Percentiles rank a stretch among this genome's conserved stretches.
Conservation (phyloP, 345 rosid species). For the Gynandropsis gynandra region DNA sequence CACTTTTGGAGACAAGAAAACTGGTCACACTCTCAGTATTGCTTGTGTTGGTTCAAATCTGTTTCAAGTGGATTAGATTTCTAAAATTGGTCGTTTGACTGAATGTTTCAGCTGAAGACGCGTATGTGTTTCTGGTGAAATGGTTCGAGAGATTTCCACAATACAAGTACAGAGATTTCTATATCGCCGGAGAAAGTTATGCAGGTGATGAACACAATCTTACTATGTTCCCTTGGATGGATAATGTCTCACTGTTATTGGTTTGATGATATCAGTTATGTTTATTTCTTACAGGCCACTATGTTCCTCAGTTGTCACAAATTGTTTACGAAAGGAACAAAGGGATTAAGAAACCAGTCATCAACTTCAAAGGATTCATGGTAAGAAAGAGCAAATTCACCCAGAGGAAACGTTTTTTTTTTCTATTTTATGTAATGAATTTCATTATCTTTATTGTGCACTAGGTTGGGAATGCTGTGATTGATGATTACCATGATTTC, state of each 20-base stretch:
- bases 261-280: no score
- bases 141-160: constrained; percentile 97
- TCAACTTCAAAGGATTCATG: constrained; percentile 87
- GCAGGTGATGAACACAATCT: constrained; percentile 63
- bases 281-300: constrained; percentile 58
- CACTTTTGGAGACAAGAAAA: constrained; percentile 75
- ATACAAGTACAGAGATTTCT: constrained; percentile 86
- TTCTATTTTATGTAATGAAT: neutral
- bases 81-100: neutral
- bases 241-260: neutral
- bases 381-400: no score
- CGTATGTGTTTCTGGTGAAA: constrained; percentile 59
- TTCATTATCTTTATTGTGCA: constrained; percentile 1
- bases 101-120: constrained; percentile 71
- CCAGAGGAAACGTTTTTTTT: no score
- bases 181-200: constrained; percentile 93
- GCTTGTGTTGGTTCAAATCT: neutral
- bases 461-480: constrained; percentile 95
- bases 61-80: neutral
- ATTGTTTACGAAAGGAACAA: constrained; percentile 62
- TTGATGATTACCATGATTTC: constrained; percentile 76
- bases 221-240: no score
- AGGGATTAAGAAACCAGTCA: constrained; percentile 53
- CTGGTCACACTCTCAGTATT: constrained; percentile 41
- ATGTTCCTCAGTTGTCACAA: constrained; percentile 92